Base-by-base conservation (phyloP, 352 stramenopile genomes). In the Aphanomyces astaci region DNA sequence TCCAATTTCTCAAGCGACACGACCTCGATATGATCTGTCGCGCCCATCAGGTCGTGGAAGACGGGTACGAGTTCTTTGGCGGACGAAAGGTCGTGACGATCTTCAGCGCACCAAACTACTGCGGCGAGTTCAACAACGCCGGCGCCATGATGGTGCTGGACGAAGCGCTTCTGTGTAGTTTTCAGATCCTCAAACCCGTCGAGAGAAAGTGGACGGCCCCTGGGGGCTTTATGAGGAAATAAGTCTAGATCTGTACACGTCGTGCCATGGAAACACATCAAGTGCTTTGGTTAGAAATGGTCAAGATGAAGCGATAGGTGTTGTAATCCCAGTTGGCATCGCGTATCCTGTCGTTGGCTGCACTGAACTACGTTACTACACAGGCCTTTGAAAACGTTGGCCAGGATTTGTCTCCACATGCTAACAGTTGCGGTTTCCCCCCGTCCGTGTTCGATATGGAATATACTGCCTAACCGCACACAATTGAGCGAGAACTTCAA, bases 51-150 rank as follows among this genome's bases (percentile, higher is more conserved):
- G 78, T 96, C 30, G 82, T 90, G 70, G 98, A 99, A 71, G 98
- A 99, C 76, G 98, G 98, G 40, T 99, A 99, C 81, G 97, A 99
- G 80, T 99, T 99, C 80, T 99, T 99, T 75, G 97, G 97, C 2
- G 86, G 94, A 32, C 87, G 97, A 62, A 96, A 98, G 76, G 87
- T 99, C 30, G 97, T 99, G 11, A 99, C 98, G 17, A 88, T 99
- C 62, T 99, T 99, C 76, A 99, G 95, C 19, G 98, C 98, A 7
- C 98, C 98, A 11, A 99, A 99, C 79, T 99, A 99, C 78, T 99
- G 97, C 78, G 98, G 98, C 64, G 97, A 99, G 32, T 78, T 79
- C 59, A 81, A 91, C 75, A 91, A 91, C 53, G 83, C 83, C 36
- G 83, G 79, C 66, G 83, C 78, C n/a, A 89, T 91, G 78, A 91